Percentiles rank a stretch among this genome's conserved stretches.
phyloP scores from a whole-genome alignment of 441 rosid genomes.

The Adansonia rubrostipa region DNA sequence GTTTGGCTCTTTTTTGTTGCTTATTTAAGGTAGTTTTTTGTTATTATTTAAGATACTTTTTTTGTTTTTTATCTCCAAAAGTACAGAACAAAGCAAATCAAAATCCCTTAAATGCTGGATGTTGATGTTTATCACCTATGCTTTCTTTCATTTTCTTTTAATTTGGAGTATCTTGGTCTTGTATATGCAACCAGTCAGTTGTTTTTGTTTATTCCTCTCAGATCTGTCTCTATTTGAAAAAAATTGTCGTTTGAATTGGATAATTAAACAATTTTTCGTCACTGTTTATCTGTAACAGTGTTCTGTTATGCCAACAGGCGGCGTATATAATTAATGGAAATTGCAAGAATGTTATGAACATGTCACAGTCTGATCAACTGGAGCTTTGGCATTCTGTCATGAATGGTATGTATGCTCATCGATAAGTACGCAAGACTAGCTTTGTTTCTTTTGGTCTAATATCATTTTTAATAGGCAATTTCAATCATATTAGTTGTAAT shows the following conservation, averaged over 20 bases:
- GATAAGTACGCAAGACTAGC: neutral
- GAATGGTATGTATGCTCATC: slow-evolving; percentile 53
- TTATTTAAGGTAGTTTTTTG: neutral
- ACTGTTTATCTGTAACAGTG: slow-evolving; percentile 24
- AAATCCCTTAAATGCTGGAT: slow-evolving; percentile 17
- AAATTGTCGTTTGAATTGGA: neutral
- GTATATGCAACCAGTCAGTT: neutral
- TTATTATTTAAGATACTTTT: neutral
- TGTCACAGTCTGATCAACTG: slow-evolving; percentile 86
- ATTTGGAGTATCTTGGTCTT: neutral
- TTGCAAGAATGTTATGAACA: slow-evolving; percentile 88
- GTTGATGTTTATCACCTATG: neutral
- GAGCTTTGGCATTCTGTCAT: slow-evolving; percentile 79
- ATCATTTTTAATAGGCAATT: neutral
- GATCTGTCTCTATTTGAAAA: slow-evolving; percentile 3
- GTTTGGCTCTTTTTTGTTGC: neutral
- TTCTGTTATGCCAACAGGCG: slow-evolving; percentile 58
- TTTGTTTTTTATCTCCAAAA: neutral
- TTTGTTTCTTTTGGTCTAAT: neutral
- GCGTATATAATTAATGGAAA: slow-evolving; percentile 84
- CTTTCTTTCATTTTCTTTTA: neutral
- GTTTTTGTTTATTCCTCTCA: neutral
- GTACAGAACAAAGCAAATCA: neutral
- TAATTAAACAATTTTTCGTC: neutral
- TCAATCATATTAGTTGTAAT: neutral